Evolutionary conservation across 331 rosid genomes (phyloP), one percentile per base, ranked within the genome.

Genomic region (Quercus tomentella): DNA sequence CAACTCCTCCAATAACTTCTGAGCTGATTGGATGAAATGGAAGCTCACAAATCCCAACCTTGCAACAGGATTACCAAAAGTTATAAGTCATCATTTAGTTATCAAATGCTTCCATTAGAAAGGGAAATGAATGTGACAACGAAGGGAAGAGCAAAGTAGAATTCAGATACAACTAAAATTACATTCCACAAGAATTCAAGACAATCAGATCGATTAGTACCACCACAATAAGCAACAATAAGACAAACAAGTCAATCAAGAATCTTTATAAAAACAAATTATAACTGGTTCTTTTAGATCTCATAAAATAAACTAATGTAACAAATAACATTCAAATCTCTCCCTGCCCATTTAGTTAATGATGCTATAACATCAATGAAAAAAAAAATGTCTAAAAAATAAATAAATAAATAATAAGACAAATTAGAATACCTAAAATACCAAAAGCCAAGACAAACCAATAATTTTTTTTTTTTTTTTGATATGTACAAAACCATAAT

Each of bases 21-120:
- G 97, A 89, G 89, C 99, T 95, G 84, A 93, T 77, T 33, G 96
- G 94, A 84, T 95, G 84, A 82, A 83, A 95, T 7, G 99, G 99
- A 84, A 95, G 99, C 81, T 95, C 99, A 62, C 99, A 95, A 57
- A 95, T 88, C 45, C 90, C 99, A 81, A 95, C 98, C 98, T 95
- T 65, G 55, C 25, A 79, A 76, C 73, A 81, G 28, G 73, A 33
- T 60, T 68, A 55, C 55, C 77, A 55, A 56, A 41, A 20, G 55
- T 20, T 35, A 81, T 80, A 21, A 72, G 84, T 55, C 75, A 69
- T 43, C 60, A 17, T 31, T 25, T 28, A 82, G 70, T 52, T 56
- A 81, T 23, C 26, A 62, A 60, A 76, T 49, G n/a, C 76, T 49
- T 69, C 75, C 55, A 65, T 33, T 17, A 43, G 72, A 25, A 72